Base-by-base conservation (phyloP, 495 filamentous ascomycete species). In the Penicillium antarcticum region DNA sequence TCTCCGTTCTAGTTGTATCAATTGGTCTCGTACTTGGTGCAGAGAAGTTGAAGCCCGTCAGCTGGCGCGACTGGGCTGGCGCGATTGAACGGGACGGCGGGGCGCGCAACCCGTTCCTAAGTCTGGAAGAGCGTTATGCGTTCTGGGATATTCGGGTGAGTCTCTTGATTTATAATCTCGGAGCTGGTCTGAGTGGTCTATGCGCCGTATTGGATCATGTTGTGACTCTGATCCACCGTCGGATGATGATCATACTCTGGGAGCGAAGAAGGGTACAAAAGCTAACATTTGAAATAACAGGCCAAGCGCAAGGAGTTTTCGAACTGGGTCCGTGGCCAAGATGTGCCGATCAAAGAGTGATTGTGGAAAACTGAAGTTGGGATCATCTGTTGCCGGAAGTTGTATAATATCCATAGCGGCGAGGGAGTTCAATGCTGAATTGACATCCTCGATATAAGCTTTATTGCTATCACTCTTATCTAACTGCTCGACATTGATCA, bases 41-140 rank as follows among this genome's bases (percentile, higher is more conserved):
- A 0, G 82, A 84, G 26, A 80, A 85, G 40, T 64, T 90, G 58
- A 82, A 87, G 67, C 88, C 88, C 1, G 86, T 92, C 51, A 84
- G 83, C 66, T 91, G 87, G 87, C 80, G 83, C 18, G 84, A 86
- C 51, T 95, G 89, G 89, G 88, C 88, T 21, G 87, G 88, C 41
- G 80, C 88, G 69, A 84, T 90, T 52, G 89, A 95, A 72, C 79
- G 78, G 48, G 85, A 91, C 33, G 78, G 78, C 4, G 76, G 71
- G 40, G 72, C 70, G 12, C 55, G 68, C 44, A 76, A 78, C 46
- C 79, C 80, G 39, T 84, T 75, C 53, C 58, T 67, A 26, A 62
- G 67, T 19, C 57, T 84, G 52, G 81, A 79, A 76, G 85, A 73
- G 76, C 77, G 78, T 62, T 75, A 77, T 45, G 82, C 84, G 3